Evolutionary conservation across 139 green algal species (phyloP), one percentile per base, ranked within the genome.

Genomic region (Chlorella vulgaris): DNA sequence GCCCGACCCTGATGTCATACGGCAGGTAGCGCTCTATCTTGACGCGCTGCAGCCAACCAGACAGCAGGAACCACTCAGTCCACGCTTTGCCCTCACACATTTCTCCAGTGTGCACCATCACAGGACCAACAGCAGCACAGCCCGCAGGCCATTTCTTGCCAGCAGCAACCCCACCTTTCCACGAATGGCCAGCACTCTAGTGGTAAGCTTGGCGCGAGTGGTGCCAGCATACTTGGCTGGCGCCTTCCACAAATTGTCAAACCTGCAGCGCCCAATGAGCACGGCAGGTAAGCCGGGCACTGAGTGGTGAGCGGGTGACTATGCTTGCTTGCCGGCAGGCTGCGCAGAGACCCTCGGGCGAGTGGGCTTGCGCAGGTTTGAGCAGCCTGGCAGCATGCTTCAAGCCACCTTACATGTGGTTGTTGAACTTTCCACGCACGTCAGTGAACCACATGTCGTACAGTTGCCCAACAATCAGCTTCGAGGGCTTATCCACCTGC

Each of bases 11-110:
- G 3, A 78, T 66, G 47, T 36, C 47, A 19, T 78, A 78, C 4
- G 70, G 70, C 70, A 78, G 50, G 47, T 8, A 29, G 47, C 70
- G 70, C 47, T 78, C 70, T 22, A 78, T 43, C 2, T 43, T 78
- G 18, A 78, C 47, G 0, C 7, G 33, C 70, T 78, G 70, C 47
- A 50, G 3, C 33, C 31, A 43, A 29, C n/a, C 62, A 69, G 21
- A 13, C 7, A 69, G 18, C 10, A 31, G 63, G 26, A 43, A 43
- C 6, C 31, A 29, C n/a, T n/a, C n/a, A n/a, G n/a, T n/a, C n/a
- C n/a, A n/a, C n/a, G n/a, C n/a, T n/a, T n/a, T n/a, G n/a, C n/a
- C n/a, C n/a, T n/a, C n/a, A n/a, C n/a, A n/a, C n/a, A n/a, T n/a
- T n/a, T n/a, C n/a, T n/a, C n/a, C n/a, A n/a, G n/a, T n/a, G n/a